Base-by-base conservation (phyloP, 805 yeast species). In the Saitoella complicata region DNA sequence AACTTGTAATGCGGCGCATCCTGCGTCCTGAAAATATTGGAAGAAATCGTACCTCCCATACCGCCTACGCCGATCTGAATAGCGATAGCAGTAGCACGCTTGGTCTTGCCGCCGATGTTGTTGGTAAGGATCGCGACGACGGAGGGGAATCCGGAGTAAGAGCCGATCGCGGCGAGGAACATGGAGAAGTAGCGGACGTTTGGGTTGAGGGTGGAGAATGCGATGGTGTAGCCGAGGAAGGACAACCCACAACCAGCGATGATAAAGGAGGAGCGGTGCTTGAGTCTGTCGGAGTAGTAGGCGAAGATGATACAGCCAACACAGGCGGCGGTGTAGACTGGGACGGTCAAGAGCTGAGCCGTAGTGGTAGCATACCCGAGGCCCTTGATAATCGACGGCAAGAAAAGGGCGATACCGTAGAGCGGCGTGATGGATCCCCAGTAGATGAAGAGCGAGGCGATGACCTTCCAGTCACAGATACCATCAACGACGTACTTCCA, bases 251-350 rank as follows among this genome's bases (percentile, higher is more conserved):
- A 51, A 34, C 53, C 45, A 11, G 47, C 38, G 3, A 58, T 32
- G 7, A 53, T 45, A 32, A 59, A 50, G 7, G 45, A 37, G 39
- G 49, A 64, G 5, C 70, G 51, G 41, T 60, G 60, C 49, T 70
- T 64, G 13, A 62, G 44, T 40, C 56, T 60, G 58, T 84, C 94
- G 0, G 88, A 78, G 45, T 68, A 49, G 48, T 68, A 65, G 0
- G 93, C 87, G 13, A 70, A 50, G 2, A 71, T 53, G 60, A 78
- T 75, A 38, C 78, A 72, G 32, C 72, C 63, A 6, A 79, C 84
- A 55, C 83, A 78, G 0, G 93, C 81, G 34, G 69, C 63, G 38
- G 82, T 65, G 84, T 91, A 85, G 31, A 93, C 91, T 52, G 83
- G 85, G 43, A 84, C 80, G 0, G 93, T 79, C 62, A 78, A 78